Percentiles rank a stretch among this genome's conserved stretches.
phyloP scores from a whole-genome alignment of 306 rosid genomes.

The Rubus parviflorus region DNA sequence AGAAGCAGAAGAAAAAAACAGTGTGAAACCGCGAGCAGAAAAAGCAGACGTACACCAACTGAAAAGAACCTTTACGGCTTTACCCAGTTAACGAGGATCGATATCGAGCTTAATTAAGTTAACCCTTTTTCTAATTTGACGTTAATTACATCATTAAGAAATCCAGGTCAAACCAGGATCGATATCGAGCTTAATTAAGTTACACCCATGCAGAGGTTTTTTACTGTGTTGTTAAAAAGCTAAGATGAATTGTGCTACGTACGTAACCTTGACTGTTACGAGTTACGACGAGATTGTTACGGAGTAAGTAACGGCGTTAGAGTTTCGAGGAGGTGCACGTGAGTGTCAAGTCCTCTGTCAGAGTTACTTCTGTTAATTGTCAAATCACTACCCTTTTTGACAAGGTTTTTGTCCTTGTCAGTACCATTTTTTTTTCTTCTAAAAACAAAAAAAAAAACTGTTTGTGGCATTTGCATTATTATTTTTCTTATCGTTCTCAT shows the following conservation, averaged over 20 bases:
- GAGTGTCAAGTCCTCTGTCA: background rate
- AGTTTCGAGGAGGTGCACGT: constrained; percentile 13
- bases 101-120: background rate
- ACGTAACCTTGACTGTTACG: background rate
- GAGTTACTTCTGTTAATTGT: constrained; percentile 3
- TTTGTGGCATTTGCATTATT: background rate
- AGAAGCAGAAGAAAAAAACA: background rate
- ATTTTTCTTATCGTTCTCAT: background rate
- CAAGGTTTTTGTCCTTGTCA: background rate
- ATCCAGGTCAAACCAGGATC: background rate
- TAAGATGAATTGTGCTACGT: too few relatives aligned
- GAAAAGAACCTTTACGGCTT: background rate
- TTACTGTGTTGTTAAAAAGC: background rate
- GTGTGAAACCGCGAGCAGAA: constrained; percentile 24
- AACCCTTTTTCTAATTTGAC: background rate
- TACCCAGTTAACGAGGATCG: constrained; percentile 26
- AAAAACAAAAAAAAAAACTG: background rate
- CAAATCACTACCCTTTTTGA: constrained; percentile 18
- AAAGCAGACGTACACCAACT: background rate
- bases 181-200: too few relatives aligned
- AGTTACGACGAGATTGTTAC: background rate
- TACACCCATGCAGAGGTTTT: background rate
- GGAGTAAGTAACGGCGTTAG: constrained; percentile 22
- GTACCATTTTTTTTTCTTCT: background rate
- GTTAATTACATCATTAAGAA: background rate